Evolutionary conservation across 169 alveolate genomes (phyloP).

Genomic region (Neospora caninum): DNA sequence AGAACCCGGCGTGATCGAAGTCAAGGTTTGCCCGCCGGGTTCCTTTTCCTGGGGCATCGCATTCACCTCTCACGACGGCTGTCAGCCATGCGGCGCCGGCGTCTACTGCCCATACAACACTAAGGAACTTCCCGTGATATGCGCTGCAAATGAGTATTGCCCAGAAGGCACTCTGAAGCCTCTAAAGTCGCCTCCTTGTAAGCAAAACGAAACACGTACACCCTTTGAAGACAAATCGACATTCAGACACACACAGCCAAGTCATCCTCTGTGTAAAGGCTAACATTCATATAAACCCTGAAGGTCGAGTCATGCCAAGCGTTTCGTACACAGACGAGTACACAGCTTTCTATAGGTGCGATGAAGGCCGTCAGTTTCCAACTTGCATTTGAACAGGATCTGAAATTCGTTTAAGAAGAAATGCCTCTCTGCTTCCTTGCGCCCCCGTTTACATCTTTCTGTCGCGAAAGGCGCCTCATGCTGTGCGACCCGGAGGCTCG

Average conservation of each 20-base stretch:
- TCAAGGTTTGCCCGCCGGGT: not conserved
- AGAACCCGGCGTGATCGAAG: not conserved
- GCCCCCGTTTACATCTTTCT: no score
- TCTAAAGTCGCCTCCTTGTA: not conserved
- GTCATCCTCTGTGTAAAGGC: no score
- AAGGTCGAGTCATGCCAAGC: no score
- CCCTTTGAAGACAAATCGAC: not conserved
- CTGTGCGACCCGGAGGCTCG: no score
- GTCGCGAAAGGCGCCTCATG: no score
- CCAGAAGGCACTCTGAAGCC: constrained; percentile 18
- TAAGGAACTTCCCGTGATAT: not conserved
- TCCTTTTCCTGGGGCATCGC: not conserved
- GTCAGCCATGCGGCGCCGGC: constrained; percentile 26
- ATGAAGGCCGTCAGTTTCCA: no score
- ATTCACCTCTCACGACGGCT: not conserved
- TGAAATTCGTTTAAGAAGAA: no score
- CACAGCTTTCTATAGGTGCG: no score
- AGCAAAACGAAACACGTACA: not conserved
- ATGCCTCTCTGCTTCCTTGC: no score
- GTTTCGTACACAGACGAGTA: no score
- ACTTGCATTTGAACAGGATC: no score
- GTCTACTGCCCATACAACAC: not conserved
- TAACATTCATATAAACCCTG: no score
- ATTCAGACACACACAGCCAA: not conserved
- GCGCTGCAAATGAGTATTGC: constrained; percentile 3